phyloP scores from a whole-genome alignment of 768 basidiomycete genomes.

The Termitomyces sp. region DNA sequence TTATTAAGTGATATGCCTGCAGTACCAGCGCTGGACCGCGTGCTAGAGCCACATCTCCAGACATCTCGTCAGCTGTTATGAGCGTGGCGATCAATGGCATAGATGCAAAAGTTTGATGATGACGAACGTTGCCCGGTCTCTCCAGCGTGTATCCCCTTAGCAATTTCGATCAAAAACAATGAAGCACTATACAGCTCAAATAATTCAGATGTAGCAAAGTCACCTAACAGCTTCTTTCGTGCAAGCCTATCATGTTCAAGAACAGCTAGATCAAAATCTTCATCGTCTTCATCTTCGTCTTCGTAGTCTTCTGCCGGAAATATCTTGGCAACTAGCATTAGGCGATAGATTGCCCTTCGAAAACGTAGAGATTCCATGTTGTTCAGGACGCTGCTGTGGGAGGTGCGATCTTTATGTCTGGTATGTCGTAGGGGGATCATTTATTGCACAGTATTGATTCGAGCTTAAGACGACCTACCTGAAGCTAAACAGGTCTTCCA shows the following conservation, averaged over 20 bases:
- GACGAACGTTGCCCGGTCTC: background rate
- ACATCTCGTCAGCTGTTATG: background rate
- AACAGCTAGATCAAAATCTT: background rate
- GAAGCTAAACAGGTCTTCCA: conserved; percentile 35
- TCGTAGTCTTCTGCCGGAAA: conserved; percentile 5
- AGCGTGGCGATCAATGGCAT: background rate
- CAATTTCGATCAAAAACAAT: conserved; percentile 11
- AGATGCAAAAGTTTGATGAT: background rate
- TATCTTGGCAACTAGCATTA: conserved; percentile 10
- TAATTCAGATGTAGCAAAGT: conserved; percentile 8
- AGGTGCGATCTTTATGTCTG: conserved; percentile 32
- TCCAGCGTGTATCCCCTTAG: conserved; percentile 1
- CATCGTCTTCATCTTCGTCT: background rate
- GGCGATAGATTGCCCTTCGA: conserved; percentile 13
- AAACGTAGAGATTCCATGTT: conserved; percentile 23
- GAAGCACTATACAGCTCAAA: conserved; percentile 11
- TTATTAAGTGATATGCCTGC: conserved; percentile 5
- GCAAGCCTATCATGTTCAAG: background rate
- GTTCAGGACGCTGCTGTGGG: conserved; percentile 21
- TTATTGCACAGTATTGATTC: background rate
- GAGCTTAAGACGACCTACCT: conserved; percentile 20
- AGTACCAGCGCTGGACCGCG: conserved; percentile 8
- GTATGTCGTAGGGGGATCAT: conserved; percentile 1
- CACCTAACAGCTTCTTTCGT: conserved; percentile 7
- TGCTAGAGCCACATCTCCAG: background rate